Evolutionary conservation across 73 alveolate genomes (phyloP).

Genomic region (Symbiodinium pilosum): DNA sequence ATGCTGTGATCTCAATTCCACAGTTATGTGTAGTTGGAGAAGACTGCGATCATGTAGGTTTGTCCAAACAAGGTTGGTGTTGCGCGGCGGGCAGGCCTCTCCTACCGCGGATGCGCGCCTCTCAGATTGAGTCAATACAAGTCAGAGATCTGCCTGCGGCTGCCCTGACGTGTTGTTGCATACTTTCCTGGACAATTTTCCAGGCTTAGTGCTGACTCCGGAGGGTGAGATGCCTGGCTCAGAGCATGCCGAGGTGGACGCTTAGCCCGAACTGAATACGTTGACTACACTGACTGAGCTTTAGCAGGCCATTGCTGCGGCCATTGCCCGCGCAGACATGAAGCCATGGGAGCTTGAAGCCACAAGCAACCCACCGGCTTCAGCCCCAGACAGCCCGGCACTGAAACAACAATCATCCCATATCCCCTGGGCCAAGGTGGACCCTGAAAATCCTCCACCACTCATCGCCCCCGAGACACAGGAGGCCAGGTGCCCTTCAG

Average conservation of each 20-base stretch:
- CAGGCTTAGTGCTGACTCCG: constrained; percentile 85
- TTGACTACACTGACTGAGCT: not conserved
- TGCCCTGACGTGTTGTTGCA: no score
- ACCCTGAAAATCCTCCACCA: constrained; percentile 89
- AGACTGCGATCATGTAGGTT: not conserved
- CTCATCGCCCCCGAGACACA: constrained; percentile 83
- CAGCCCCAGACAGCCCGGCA: not conserved
- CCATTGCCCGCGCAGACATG: constrained; percentile 89
- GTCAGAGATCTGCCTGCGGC: not conserved
- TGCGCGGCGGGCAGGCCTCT: constrained; percentile 74
- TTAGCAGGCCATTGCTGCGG: constrained; percentile 40
- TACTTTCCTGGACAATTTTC: no score
- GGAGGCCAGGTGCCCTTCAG: not conserved
- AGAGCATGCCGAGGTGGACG: constrained; percentile 90
- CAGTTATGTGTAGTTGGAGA: not conserved
- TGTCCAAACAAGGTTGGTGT: no score
- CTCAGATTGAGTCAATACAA: not conserved
- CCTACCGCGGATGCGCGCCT: constrained; percentile 59
- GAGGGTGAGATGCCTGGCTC: constrained; percentile 91
- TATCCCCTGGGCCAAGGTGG: not conserved
- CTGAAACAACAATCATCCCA: no score
- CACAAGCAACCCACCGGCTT: constrained; percentile 83
- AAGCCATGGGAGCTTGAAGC: constrained; percentile 89
- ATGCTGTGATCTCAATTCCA: not conserved
- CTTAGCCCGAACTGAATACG: not conserved